phyloP scores from a whole-genome alignment of 495 filamentous ascomycete species.

The Podospora pseudocomata region DNA sequence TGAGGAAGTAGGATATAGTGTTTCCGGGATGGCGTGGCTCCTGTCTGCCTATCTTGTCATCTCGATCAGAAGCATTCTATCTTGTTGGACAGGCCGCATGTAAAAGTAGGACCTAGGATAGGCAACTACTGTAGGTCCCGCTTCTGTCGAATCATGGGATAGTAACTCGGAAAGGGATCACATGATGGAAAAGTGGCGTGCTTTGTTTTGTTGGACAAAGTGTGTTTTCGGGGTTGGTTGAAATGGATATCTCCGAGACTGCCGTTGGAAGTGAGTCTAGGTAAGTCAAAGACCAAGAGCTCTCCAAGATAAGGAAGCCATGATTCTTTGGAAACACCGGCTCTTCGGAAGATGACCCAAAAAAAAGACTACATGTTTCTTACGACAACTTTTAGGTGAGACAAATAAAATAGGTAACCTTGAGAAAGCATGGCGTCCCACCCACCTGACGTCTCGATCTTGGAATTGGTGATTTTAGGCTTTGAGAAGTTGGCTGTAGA shows the following conservation, averaged over 20 bases:
- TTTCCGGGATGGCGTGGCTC: neutral
- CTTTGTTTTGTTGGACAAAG: neutral
- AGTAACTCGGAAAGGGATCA: neutral
- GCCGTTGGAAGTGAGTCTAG: neutral
- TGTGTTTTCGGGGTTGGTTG: neutral
- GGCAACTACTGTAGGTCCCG: neutral
- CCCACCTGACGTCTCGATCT: constrained; percentile 2
- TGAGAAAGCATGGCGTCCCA: constrained; percentile 5
- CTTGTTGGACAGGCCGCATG: neutral
- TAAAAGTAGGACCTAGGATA: neutral
- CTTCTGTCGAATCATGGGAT: neutral
- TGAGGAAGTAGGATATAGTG: too few relatives aligned
- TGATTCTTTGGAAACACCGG: neutral
- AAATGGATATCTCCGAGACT: neutral
- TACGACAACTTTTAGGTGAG: neutral
- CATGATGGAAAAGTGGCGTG: constrained; percentile 11
- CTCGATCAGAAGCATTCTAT: neutral
- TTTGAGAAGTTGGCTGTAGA: constrained; percentile 13
- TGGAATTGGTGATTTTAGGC: constrained; percentile 16
- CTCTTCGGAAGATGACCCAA: neutral
- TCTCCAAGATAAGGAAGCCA: neutral
- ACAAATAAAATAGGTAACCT: neutral
- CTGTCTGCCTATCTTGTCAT: neutral
- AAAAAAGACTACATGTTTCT: neutral
- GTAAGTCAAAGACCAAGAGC: neutral